These are phyloP conservation scores for Candida fluviatilis DNA, from an alignment of 805 yeast genomes.

Conservation along the genomic window DNA sequence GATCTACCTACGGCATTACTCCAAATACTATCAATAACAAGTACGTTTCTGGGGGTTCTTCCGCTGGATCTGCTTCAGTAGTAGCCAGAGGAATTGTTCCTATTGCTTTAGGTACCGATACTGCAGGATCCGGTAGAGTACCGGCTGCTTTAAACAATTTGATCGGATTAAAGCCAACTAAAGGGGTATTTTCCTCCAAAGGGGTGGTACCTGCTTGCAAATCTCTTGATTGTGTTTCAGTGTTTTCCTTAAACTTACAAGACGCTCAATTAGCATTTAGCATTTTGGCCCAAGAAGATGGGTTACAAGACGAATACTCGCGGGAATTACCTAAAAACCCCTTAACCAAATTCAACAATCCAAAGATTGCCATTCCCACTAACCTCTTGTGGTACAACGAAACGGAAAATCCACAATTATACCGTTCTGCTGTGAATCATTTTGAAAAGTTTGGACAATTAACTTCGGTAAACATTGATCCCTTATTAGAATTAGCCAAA, in stretches of 20 bases:
- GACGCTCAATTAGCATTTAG: conserved; percentile 82
- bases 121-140: conserved; percentile 97
- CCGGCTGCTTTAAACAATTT: conserved; percentile 94
- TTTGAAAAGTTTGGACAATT: conserved; percentile 40
- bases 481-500: conserved; percentile 74
- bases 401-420: conserved; percentile 67
- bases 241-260: conserved; percentile 68
- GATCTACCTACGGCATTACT: conserved; percentile 93
- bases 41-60: conserved; percentile 92
- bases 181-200: conserved; percentile 76
- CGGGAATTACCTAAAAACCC: conserved; percentile 71
- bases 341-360: conserved; percentile 49
- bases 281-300: conserved; percentile 69
- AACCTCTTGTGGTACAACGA: conserved; percentile 79
- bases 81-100: conserved; percentile 92
- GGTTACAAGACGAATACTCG: conserved; percentile 70
- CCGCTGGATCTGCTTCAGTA: conserved; percentile 92
- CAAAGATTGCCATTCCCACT: conserved; percentile 75
- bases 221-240: conserved; percentile 87
- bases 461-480: conserved; percentile 64
- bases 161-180: conserved; percentile 89
- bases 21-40: conserved; percentile 69
- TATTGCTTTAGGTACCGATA: conserved; percentile 87
- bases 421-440: conserved; percentile 52
- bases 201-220: conserved; percentile 99